Conservation (phyloP, 495 filamentous ascomycete species). For the Xylaria curta region DNA sequence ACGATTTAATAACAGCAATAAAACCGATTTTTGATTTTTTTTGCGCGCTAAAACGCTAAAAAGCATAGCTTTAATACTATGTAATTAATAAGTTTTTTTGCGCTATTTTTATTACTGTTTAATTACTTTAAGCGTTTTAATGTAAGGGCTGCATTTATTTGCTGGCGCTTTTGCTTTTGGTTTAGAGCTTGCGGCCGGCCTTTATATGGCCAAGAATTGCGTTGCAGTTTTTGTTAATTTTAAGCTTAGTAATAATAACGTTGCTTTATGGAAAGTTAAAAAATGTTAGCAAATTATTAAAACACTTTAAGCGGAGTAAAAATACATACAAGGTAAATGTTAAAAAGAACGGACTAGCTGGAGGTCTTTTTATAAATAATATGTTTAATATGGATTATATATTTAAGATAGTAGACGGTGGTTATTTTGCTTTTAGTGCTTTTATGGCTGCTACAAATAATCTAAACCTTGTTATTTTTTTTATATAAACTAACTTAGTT, state of each 20-base stretch:
- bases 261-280: background rate
- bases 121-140: no score
- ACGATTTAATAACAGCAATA: background rate
- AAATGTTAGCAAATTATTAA: background rate
- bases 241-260: no score
- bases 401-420: conserved; percentile 93
- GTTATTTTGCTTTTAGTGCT: conserved; percentile 95
- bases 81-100: background rate
- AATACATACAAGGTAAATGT: conserved; percentile 71
- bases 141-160: no score
- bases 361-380: conserved; percentile 92
- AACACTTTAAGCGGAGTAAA: no score
- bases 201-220: no score
- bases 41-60: conserved; percentile 14
- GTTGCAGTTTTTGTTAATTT: no score
- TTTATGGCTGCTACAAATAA: conserved; percentile 89
- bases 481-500: background rate
- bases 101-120: background rate
- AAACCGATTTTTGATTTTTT: conserved; percentile 5
- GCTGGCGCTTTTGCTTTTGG: no score
- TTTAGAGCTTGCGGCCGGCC: no score
- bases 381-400: conserved; percentile 89
- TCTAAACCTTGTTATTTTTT: conserved; percentile 93
- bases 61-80: conserved; percentile 12
- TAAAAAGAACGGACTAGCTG: conserved; percentile 86